phyloP scores from a whole-genome alignment of 177 flowering plant species.

The Vitis hybrid region DNA sequence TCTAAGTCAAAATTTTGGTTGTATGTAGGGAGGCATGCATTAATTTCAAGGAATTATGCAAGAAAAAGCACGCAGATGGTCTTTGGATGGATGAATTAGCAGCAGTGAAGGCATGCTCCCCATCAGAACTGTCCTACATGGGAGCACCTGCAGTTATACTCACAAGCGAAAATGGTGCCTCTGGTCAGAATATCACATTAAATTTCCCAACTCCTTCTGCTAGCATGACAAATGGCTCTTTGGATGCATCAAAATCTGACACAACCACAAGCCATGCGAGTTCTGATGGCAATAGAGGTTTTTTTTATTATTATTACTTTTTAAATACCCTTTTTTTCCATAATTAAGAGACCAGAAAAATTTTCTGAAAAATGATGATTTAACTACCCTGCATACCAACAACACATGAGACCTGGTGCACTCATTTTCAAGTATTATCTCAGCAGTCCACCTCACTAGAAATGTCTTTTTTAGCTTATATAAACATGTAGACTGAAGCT shows the following conservation, averaged over 20 bases:
- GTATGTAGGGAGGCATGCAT: conserved; percentile 70
- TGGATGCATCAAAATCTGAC: conserved; percentile 34
- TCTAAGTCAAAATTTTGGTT: not conserved
- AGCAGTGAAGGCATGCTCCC: conserved; percentile 53
- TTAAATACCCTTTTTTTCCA: not conserved
- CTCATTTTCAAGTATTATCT: not conserved
- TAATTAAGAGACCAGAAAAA: not conserved
- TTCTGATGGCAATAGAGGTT: conserved; percentile 46
- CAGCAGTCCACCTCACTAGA: no score
- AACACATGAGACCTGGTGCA: not conserved
- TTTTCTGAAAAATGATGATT: not conserved
- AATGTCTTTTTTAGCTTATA: no score
- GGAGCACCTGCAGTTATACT: conserved; percentile 66
- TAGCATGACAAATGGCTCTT: conserved; percentile 26
- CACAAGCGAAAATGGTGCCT: conserved; percentile 39
- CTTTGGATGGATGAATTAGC: conserved; percentile 82
- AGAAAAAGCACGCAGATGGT: conserved; percentile 58
- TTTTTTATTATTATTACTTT: not conserved
- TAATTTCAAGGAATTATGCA: conserved; percentile 60
- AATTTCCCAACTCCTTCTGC: conserved; percentile 16
- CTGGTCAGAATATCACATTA: conserved; percentile 23
- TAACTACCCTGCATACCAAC: not conserved
- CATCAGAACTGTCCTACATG: conserved; percentile 45
- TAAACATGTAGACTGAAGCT: no score
- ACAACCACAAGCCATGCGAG: conserved; percentile 34